Base-by-base conservation (phyloP, 257 asterid species). In the Jaltomata sinuosa region DNA sequence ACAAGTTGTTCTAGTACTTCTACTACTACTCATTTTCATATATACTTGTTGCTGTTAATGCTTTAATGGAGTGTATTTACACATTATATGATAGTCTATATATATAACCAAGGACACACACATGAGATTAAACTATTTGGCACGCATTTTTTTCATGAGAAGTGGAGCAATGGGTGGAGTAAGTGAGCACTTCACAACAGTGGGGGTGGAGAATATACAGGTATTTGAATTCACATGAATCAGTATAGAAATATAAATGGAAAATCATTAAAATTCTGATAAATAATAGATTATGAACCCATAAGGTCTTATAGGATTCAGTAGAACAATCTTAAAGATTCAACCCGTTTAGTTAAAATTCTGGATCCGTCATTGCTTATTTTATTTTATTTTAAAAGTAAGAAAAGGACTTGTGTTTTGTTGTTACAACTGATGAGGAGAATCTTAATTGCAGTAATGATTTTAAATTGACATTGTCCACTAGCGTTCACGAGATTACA, bases 401-500 rank as follows among this genome's bases (percentile, higher is more conserved):
- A 57, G 65, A 57, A 57, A 57, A 57, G 53, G 79, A 10, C 47
- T 11, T 14, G 4, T 22, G 19, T 38, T 69, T 19, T 68, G 19
- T 18, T 6, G 29, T 69, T 2, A n/a, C 34, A 42, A 14, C 2
- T 12, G 22, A 6, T 7, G 42, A 65, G 45, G 76, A 31, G 74
- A 74, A 25, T 25, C 38, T 10, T 74, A 22, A 45, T 74, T 15
- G 80, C 57, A 45, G 4, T 74, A 76, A 76, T 76, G 16, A 76
- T 76, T 76, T 76, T 76, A 47, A 76, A 76, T 76, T 76, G 81
- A 47, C 16, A 76, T 47, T 76, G 81, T 76, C 81, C 81, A 76
- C 81, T 76, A 14, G 40, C 25, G 57, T 72, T 72, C 80, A 72
- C 80, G 81, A 25, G 81, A 47, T 76, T 27, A 49, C 81, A 76